These are phyloP conservation scores for Aspergillus latus DNA, from an alignment of 2,329 filamentous ascomycete genomes.

Conservation along the genomic window DNA sequence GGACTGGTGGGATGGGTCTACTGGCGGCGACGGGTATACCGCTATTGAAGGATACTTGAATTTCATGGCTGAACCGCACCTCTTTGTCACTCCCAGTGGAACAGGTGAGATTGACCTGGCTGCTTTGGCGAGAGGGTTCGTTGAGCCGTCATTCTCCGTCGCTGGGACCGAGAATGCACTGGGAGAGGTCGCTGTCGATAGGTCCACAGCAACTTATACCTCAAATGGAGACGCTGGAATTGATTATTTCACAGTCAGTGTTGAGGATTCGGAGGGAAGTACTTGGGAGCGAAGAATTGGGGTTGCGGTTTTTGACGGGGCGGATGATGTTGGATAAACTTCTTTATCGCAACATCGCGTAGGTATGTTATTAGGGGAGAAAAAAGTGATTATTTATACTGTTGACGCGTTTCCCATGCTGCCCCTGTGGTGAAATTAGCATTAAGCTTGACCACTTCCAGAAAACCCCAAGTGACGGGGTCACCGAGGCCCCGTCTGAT, in stretches of 20 bases:
- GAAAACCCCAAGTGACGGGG: too few relatives aligned
- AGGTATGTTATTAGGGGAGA: too few relatives aligned
- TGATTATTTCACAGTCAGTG: not conserved
- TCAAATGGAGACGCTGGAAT: slow-evolving; percentile 1
- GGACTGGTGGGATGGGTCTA: slow-evolving; percentile 17
- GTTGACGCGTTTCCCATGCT: too few relatives aligned
- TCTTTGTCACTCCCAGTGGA: slow-evolving; percentile 3
- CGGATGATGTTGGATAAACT: not conserved
- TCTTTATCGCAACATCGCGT: too few relatives aligned
- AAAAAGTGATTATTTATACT: too few relatives aligned
- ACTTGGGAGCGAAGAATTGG: slow-evolving; percentile 11
- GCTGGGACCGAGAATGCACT: not conserved
- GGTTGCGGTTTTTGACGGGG: slow-evolving; percentile 4
- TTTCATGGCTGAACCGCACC: slow-evolving; percentile 14
- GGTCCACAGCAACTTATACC: not conserved
- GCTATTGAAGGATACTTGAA: slow-evolving; percentile 13
- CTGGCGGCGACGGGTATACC: slow-evolving; percentile 10
- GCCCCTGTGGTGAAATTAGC: too few relatives aligned
- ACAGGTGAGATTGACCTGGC: not conserved
- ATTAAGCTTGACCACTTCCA: too few relatives aligned
- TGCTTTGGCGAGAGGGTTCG: not conserved
- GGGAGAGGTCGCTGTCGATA: not conserved
- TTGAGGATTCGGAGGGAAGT: slow-evolving; percentile 7
- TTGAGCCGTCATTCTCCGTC: not conserved
- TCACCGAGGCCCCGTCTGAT: too few relatives aligned